Evolutionary conservation across 2,329 filamentous ascomycete genomes (phyloP), one percentile per base, ranked within the genome.

Genomic region (Tetracladium maxilliforme): DNA sequence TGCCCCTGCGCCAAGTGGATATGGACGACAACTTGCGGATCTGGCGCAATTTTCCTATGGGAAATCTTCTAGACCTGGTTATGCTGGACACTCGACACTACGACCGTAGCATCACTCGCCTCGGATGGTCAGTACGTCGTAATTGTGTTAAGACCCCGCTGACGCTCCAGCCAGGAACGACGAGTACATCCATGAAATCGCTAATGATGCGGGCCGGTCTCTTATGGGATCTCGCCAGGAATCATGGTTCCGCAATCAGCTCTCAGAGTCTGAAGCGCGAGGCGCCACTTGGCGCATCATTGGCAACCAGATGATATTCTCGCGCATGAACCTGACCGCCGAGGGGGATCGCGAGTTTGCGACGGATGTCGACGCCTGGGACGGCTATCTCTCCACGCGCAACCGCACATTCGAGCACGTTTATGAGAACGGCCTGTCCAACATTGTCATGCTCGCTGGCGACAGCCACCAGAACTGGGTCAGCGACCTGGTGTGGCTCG

Each of bases 161-260:
- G n/a, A n/a, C n/a, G n/a, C n/a, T n/a, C n/a, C n/a, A n/a, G n/a
- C n/a, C n/a, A n/a, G n/a, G n/a, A 77, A 78, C 40, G 61, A 59
- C 1, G 54, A 67, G 21, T 78, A 78, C 40, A 52, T 76, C 21
- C 56, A 67, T 30, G 38, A 53, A 3, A 74, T 82, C 30, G 67
- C 60, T 11, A 64, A 81, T 35, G 74, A 83, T 28, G 67, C 72
- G 3, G 63, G 69, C 6, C 65, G 78, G 4, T 66, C 64, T 1
- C 51, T 84, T 35, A 82, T 84, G 75, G 78, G 78, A 4, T 56
- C 61, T 2, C 63, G 64, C 8, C 78, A 84, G 42, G 79, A 84
- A 45, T 65, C 68, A 36, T 84, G 79, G 79, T 74, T 81, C 48
- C 78, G 77, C 43, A 57, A 59, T 22, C 51, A 58, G 21, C 51